These are phyloP conservation scores for Inonotus hispidus DNA, from an alignment of 1,284 basidiomycete species.

Conservation along the genomic window DNA sequence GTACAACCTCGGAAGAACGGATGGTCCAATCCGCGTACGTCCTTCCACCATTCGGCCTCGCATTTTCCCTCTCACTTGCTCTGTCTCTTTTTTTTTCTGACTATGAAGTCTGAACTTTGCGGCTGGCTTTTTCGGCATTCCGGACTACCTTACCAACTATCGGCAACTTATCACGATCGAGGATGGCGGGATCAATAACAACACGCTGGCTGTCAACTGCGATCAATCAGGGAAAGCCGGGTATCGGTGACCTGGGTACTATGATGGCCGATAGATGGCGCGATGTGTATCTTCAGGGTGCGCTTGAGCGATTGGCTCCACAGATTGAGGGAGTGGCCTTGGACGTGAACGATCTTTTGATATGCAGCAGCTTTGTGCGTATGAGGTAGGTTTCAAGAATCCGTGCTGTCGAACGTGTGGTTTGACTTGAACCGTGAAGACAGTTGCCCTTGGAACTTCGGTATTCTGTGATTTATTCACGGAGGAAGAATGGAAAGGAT, in stretches of 20 bases:
- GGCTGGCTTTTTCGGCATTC: slow-evolving; percentile 58
- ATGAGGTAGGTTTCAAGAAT: slow-evolving; percentile 38
- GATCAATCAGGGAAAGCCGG: slow-evolving; percentile 35
- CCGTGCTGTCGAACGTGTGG: not conserved
- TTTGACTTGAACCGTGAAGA: slow-evolving; percentile 31
- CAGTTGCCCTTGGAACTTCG: slow-evolving; percentile 64
- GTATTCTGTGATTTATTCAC: slow-evolving; percentile 70
- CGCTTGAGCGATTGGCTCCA: slow-evolving; percentile 55
- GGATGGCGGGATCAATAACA: slow-evolving; percentile 44
- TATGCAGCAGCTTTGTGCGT: slow-evolving; percentile 53
- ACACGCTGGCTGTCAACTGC: slow-evolving; percentile 49
- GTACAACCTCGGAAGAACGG: slow-evolving; percentile 49
- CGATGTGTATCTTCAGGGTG: slow-evolving; percentile 46
- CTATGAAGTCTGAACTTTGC: slow-evolving; percentile 43
- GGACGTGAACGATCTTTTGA: slow-evolving; percentile 44
- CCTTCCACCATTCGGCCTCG: no score
- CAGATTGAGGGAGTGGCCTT: slow-evolving; percentile 60
- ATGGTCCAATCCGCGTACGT: slow-evolving; percentile 54
- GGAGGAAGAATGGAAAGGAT: slow-evolving; percentile 50
- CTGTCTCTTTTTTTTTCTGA: no score
- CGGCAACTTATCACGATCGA: slow-evolving; percentile 51
- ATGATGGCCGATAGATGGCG: slow-evolving; percentile 48
- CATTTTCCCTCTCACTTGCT: no score
- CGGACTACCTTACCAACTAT: slow-evolving; percentile 39
- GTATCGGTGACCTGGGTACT: slow-evolving; percentile 33